These are phyloP conservation scores for Pichia kluyveri DNA, from an alignment of 805 yeast genomes.

Conservation along the genomic window DNA sequence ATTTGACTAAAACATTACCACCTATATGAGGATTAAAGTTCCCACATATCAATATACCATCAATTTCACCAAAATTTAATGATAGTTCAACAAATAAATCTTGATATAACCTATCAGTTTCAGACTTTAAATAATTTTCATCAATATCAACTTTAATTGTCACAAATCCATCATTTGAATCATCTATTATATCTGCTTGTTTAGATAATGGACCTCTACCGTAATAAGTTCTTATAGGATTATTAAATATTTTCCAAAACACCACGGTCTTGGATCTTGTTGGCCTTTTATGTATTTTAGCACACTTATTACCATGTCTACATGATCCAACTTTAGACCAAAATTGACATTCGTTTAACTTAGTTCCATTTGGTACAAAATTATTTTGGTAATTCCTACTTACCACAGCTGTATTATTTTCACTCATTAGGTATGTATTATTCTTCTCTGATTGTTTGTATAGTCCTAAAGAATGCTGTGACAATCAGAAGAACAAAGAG, in stretches of 20 bases:
- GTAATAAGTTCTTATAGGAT: constrained; percentile 37
- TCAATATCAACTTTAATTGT: constrained; percentile 4
- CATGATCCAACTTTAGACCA: constrained; percentile 75
- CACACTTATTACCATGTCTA: constrained; percentile 84
- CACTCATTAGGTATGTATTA: too few relatives aligned
- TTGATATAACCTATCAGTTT: constrained; percentile 54
- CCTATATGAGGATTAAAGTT: constrained; percentile 74
- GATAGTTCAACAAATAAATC: constrained; percentile 63
- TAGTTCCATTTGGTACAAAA: neutral
- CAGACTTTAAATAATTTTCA: constrained; percentile 31
- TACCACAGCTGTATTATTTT: too few relatives aligned
- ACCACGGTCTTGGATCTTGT: constrained; percentile 53
- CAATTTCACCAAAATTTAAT: constrained; percentile 38
- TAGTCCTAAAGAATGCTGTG: too few relatives aligned
- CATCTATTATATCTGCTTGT: neutral
- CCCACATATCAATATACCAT: constrained; percentile 66
- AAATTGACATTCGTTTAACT: constrained; percentile 7
- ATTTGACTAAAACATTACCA: constrained; percentile 78
- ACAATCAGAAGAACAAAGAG: too few relatives aligned
- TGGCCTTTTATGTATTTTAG: constrained; percentile 65
- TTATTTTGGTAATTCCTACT: too few relatives aligned
- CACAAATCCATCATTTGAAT: constrained; percentile 3
- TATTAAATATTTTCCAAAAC: constrained; percentile 54
- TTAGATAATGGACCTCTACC: constrained; percentile 3
- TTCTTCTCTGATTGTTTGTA: too few relatives aligned